Evolutionary conservation across 2,329 filamentous ascomycete species (phyloP), one percentile per base, ranked within the genome.

Genomic region (Stachybotrys echinatus): DNA sequence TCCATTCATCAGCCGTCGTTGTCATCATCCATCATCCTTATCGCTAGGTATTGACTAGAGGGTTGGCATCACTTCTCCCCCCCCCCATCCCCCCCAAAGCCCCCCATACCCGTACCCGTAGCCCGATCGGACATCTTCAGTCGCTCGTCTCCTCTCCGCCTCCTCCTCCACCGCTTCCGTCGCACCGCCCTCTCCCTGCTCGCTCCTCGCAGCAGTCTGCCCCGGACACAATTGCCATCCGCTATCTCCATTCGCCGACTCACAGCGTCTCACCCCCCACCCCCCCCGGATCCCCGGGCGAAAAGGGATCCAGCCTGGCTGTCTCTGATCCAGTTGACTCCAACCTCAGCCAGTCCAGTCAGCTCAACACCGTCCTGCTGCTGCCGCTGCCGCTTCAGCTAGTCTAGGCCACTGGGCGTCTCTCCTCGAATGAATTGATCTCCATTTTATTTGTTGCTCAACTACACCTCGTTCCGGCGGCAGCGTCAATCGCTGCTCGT

Each of bases 401-500:
- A n/a, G n/a, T n/a, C n/a, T n/a, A n/a, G n/a, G 27, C 14, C 27
- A 14, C 27, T 34, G 27, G 10, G 27, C 14, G 10, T 34, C 27
- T 8, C 27, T 14, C 10, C 22, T 23, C 42, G 52, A 57, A 58
- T 54, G 55, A 60, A 55, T 53, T 59, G 54, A 50, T 53, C 42
- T 49, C 43, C 50, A 38, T 46, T 42, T 47, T 46, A 48, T 45
- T 47, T 45, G 42, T 23, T 39, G 19, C 50, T 50, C 47, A 50
- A 48, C 46, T 51, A 48, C 47, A 38, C 42, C 55, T 40, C 50
- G 53, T 46, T 53, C 49, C 51, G 53, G 59, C 58, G 60, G 59
- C 58, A 58, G 55, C 54, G 55, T 53, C 56, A 55, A 51, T 45
- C 52, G 51, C 48, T 53, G 52, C 42, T 53, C 54, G 27, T 34